Percentiles rank a stretch among this genome's conserved stretches.
These are phyloP conservation scores for Aphanoascus verrucosus DNA, from an alignment of 2,329 filamentous ascomycete genomes.

Conservation along the genomic window DNA sequence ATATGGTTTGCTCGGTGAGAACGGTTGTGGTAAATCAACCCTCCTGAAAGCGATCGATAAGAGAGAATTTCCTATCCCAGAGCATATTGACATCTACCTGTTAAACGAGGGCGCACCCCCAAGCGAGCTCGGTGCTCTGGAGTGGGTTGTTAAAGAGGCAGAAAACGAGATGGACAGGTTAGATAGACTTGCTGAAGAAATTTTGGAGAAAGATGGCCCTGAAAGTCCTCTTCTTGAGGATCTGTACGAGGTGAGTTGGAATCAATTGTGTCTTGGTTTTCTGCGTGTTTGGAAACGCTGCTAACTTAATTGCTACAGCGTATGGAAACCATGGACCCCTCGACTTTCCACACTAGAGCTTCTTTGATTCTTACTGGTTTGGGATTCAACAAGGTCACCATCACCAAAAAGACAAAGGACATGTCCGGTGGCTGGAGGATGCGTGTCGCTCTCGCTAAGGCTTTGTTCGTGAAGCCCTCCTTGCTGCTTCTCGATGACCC, in stretches of 20 bases:
- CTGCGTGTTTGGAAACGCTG: slow-evolving; percentile 12
- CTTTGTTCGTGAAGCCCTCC: slow-evolving; percentile 95
- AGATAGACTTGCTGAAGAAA: slow-evolving; percentile 77
- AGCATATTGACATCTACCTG: slow-evolving; percentile 96
- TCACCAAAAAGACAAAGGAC: slow-evolving; percentile 99
- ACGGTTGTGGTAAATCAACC: slow-evolving; percentile 99
- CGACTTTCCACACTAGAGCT: slow-evolving; percentile 89
- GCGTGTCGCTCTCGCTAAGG: slow-evolving; percentile 95
- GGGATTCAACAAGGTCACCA: slow-evolving; percentile 96
- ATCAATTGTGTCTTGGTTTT: background rate
- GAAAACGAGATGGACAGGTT: slow-evolving; percentile 85
- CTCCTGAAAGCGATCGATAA: slow-evolving; percentile 86
- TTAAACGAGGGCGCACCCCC: slow-evolving; percentile 93
- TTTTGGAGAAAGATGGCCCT: slow-evolving; percentile 83
- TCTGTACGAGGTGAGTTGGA: slow-evolving; percentile 70
- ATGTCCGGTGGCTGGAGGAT: slow-evolving; percentile 99
- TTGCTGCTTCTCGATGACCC: slow-evolving; percentile 94
- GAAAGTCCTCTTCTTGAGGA: slow-evolving; percentile 85
- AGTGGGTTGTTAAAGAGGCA: slow-evolving; percentile 94
- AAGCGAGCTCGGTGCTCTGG: slow-evolving; percentile 77
- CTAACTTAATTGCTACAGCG: slow-evolving; percentile 52
- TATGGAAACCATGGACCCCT: slow-evolving; percentile 98
- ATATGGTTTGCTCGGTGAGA: slow-evolving; percentile 93
- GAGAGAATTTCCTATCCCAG: slow-evolving; percentile 90
- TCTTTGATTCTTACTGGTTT: slow-evolving; percentile 97